Base-by-base conservation (phyloP, 2,329 filamentous ascomycete species). In the Aschersonia sp. region DNA sequence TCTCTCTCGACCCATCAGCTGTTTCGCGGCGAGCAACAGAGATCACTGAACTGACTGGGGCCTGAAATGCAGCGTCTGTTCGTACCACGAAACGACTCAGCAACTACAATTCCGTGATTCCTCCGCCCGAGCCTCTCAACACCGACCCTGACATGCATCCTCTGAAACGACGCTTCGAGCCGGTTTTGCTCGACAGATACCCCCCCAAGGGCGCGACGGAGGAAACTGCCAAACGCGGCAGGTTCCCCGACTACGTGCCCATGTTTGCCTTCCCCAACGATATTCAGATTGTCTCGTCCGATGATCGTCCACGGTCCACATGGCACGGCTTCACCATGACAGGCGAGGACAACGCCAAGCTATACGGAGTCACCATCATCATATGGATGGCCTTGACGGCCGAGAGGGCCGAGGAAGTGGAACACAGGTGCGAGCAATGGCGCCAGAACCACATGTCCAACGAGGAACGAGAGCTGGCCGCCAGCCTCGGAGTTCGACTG, bases 251-350 rank as follows among this genome's bases (percentile, higher is more conserved):
- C 61, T 98, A 95, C 58, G 87, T 98, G 14, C 92, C 92, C 48
- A 97, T 98, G 92, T 98, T 98, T 65, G 89, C 92, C 47, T 98
- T 97, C 58, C 92, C 92, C 43, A 95, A 97, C 64, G 92, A 98
- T 63, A 92, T 98, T 56, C 88, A 88, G 53, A 92, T 98, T 46
- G 87, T 97, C 8, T 95, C 92, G 1, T 89, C 89, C 1, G 92
- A 98, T 59, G 87, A 95, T 61, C 77, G 89, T 51, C 92, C 92
- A 1, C 77, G 88, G 51, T 90, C 92, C n/a, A 95, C 89, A 30
- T 98, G 92, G 92, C 92, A 98, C 66, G 92, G 92, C 45, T 98
- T 98, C 60, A 89, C 87, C 52, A 97, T 98, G 92, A 98, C 92
- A 2, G 84, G 84, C 29, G 85, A 86, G 48, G 89, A 97, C 60